Evolutionary conservation across 768 basidiomycete species (phyloP).

Genomic region (Sutorius australiensis): DNA sequence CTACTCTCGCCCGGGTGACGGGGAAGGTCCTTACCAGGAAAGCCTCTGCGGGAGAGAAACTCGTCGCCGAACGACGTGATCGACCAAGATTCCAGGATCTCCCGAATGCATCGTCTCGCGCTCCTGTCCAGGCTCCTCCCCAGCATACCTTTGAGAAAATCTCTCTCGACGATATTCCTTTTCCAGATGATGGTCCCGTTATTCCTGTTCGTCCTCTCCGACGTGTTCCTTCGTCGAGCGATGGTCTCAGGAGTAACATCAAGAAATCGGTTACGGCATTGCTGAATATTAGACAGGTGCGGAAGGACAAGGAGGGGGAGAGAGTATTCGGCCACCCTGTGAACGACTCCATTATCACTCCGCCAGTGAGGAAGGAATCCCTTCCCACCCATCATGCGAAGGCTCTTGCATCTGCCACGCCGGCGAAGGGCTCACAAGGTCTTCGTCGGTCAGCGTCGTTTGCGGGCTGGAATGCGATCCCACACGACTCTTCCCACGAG

Average conservation of each 20-base stretch:
- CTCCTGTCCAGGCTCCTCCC: not conserved
- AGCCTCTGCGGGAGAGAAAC: not conserved
- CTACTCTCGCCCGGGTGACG: constrained; percentile 21
- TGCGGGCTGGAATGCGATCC: constrained; percentile 8
- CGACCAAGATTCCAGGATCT: constrained; percentile 1
- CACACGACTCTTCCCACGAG: not conserved
- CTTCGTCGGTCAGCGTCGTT: constrained; percentile 29
- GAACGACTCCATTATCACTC: constrained; percentile 4
- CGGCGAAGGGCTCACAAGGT: not conserved
- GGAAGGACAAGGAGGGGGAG: constrained; percentile 2
- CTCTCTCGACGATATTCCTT: constrained; percentile 11
- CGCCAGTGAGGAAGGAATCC: constrained; percentile 15
- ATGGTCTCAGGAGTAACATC: constrained; percentile 4
- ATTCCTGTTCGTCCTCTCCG: constrained; percentile 9
- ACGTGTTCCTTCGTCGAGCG: constrained; percentile 1
- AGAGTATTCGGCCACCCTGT: constrained; percentile 18
- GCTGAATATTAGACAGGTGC: not conserved
- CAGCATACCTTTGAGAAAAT: constrained; percentile 5
- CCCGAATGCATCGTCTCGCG: not conserved
- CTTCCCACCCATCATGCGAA: constrained; percentile 2
- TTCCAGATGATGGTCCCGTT: not conserved
- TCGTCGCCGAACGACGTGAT: not conserved
- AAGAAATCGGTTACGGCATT: constrained; percentile 6
- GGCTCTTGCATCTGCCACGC: not conserved
- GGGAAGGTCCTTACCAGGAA: constrained; percentile 7